Conservation (phyloP, 1,284 basidiomycete species). For the Spongiforma sp. region DNA sequence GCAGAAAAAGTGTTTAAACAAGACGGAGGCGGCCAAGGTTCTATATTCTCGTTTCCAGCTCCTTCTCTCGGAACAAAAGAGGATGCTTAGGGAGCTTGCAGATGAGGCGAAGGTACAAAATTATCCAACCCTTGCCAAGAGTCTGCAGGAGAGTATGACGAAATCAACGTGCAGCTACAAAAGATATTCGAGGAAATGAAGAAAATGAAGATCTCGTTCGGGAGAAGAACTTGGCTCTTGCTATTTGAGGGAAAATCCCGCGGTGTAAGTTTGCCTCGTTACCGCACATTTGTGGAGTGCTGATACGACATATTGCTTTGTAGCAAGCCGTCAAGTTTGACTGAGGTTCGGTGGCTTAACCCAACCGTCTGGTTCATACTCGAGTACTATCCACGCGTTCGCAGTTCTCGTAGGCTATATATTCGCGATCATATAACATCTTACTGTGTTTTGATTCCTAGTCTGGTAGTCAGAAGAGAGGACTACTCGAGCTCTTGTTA, state of each 20-base stretch:
- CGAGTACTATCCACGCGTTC: too few species aligned
- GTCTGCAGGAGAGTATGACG: background rate
- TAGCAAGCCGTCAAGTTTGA: too few species aligned
- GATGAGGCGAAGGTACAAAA: background rate
- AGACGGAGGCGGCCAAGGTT: background rate
- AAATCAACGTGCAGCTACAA: background rate
- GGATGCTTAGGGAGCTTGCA: background rate
- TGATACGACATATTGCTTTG: too few species aligned
- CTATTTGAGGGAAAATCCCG: background rate
- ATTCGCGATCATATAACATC: too few species aligned
- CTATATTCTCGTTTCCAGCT: background rate
- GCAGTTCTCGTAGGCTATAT: too few species aligned
- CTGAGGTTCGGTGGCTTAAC: too few species aligned
- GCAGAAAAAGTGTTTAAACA: background rate
- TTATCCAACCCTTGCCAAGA: background rate
- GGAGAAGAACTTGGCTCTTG: background rate
- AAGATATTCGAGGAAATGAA: background rate
- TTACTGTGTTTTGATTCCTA: too few species aligned
- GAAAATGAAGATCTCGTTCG: background rate
- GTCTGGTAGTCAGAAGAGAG: too few species aligned
- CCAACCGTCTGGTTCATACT: too few species aligned
- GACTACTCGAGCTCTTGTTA: too few species aligned
- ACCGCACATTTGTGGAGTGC: background rate
- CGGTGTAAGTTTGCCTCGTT: slow-evolving; percentile 6
- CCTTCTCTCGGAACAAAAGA: background rate